Evolutionary conservation across 768 basidiomycete species (phyloP), one percentile per base, ranked within the genome.

Genomic region (Phaffia tasmanica): DNA sequence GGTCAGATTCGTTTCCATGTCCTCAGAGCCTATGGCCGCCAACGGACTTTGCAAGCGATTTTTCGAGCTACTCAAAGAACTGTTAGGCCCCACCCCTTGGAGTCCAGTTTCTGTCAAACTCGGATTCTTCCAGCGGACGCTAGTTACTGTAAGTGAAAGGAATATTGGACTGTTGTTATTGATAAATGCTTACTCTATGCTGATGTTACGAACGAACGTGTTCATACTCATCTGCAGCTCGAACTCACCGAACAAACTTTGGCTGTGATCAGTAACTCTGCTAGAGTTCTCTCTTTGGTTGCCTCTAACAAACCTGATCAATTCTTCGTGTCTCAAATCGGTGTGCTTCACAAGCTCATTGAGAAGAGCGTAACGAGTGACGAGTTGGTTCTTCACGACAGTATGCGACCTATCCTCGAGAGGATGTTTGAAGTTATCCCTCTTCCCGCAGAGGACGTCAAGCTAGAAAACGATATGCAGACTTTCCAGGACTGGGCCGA

Each of bases 21-120:
- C 79, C 48, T 49, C 70, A 2, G 79, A 80, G 65, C 72, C 75
- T 0, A 72, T 78, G 62, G 70, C 74, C 29, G 70, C 74, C 27
- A 74, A 74, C 48, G 75, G 76, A 55, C 71, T 79, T 47, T 77
- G 76, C 48, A 70, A 71, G 49, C 71, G 78, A 57, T 78, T 78
- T 19, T 73, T 80, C 61, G 74, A 76, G 16, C 73, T 79, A 6
- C 80, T 99, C 60, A 85, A 87, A 71, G 80, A 82, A 70, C 86
- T 99, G 73, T 82, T 93, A 23, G 84, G 87, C 1, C 84, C 87
- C 0, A 81, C 81, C 57, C 92, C 92, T 11, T 91, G 95, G 88
- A 84, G 81, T 9, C 91, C 94, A 65, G 89, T 97, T 6, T 88
- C 87, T 8, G 85, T 97, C 69, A 94, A 95, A 68, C 79, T 97